phyloP scores from a whole-genome alignment of 768 basidiomycete genomes.

The Pleurotus ostreatus region DNA sequence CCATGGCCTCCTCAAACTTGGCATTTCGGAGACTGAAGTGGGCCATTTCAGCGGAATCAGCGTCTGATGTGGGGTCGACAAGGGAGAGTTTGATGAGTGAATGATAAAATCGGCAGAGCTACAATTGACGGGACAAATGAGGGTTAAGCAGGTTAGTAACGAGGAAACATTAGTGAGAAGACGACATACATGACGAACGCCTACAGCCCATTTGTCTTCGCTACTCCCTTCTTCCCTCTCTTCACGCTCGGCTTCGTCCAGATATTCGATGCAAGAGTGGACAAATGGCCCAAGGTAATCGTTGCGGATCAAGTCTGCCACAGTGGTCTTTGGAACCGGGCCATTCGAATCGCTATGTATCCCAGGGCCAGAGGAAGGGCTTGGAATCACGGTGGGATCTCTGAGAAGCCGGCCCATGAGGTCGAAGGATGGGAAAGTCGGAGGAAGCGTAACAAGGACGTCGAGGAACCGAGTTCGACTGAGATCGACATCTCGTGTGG shows the following conservation, averaged over 20 bases:
- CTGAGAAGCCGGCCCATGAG: constrained; percentile 65
- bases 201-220: constrained; percentile 71
- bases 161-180: neutral
- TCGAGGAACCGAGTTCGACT: constrained; percentile 54
- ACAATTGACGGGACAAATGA: neutral
- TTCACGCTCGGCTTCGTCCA: constrained; percentile 67
- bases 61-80: constrained; percentile 59
- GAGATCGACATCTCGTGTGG: constrained; percentile 12
- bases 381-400: constrained; percentile 38
- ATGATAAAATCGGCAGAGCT: constrained; percentile 77
- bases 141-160: constrained; percentile 1
- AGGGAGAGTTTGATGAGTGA: constrained; percentile 65
- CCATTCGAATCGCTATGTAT: neutral
- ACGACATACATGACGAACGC: constrained; percentile 61
- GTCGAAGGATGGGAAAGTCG: constrained; percentile 70
- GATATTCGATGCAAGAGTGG: constrained; percentile 63
- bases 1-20: constrained; percentile 73
- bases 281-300: constrained; percentile 72
- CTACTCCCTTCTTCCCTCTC: constrained; percentile 64
- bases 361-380: constrained; percentile 22
- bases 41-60: constrained; percentile 72
- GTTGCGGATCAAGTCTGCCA: constrained; percentile 59
- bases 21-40: constrained; percentile 73
- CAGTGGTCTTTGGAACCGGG: constrained; percentile 35
- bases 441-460: constrained; percentile 61